Base-by-base conservation (phyloP, 805 yeast genomes). In the Myxozyma melibiosi region DNA sequence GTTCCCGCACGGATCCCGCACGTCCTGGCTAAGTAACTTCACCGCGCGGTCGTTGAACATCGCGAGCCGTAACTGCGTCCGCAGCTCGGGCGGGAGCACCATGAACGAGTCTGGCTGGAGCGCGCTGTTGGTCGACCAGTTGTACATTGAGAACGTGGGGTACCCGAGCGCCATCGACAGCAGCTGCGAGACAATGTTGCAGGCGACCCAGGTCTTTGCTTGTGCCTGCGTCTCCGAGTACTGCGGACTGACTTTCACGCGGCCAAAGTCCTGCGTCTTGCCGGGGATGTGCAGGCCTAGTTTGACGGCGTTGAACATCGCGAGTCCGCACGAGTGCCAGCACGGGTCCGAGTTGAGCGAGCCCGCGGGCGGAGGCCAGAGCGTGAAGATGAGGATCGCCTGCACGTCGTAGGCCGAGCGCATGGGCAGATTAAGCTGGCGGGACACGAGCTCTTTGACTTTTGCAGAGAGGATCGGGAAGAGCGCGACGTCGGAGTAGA, bases 361-460 rank as follows among this genome's bases (percentile, higher is more conserved):
- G 0, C 98, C 90, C 0, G 97, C 89, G 37, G 91, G 79, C 2
- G 97, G 97, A 0, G 98, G 98, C 99, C 98, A 92, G 70, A 86
- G 83, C 0, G 97, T 86, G 71, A 88, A 90, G 1, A 92, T 74
- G 27, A 92, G 73, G 62, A 92, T 86, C 0, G 97, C 97, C 70
- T 92, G 99, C 0, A 92, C 97, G 0, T 96, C 87, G 68, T 86
- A 92, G 0, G 92, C 97, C 22, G 96, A 86, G 3, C 96, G 88
- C 1, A 90, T 51, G 14, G 62, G 61, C 25, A 34, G 35, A 52
- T 45, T 54, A n/a, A 34, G 41, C 38, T 43, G 62, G 66, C 22
- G 72, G 4, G 56, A 41, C 11, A 58, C 55, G 14, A 59, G 52
- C 11, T 45, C 55, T 20, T 52, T 53, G n/a, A 55, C 61, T 30